Conservation (phyloP, 768 basidiomycete genomes). For the Tricholoma flavovirens region DNA sequence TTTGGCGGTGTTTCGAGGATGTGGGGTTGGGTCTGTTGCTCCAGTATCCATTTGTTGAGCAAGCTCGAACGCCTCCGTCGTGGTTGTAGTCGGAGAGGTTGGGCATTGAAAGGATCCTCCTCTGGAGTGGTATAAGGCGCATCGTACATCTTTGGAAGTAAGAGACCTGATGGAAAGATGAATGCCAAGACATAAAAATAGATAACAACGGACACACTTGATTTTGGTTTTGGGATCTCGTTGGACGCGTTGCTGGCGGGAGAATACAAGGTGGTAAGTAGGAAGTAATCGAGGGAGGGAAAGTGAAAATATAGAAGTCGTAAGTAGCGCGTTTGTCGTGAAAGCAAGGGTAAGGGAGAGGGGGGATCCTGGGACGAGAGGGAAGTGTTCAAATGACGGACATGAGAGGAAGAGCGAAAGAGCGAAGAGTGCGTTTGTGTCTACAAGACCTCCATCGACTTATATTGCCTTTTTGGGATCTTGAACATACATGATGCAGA, state of each 20-base stretch:
- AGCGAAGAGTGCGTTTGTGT: conserved; percentile 24
- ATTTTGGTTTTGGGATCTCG: not conserved
- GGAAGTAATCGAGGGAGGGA: not conserved
- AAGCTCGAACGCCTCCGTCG: conserved; percentile 43
- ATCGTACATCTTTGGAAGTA: conserved; percentile 27
- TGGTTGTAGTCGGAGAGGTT: conserved; percentile 27
- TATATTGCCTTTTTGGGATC: conserved; percentile 25
- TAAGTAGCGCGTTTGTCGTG: conserved; percentile 2
- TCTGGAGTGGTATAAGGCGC: conserved; percentile 44
- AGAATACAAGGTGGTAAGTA: not conserved
- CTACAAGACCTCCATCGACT: conserved; percentile 8
- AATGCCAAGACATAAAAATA: conserved; percentile 2
- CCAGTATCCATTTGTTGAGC: conserved; percentile 49
- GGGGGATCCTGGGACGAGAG: conserved; percentile 1
- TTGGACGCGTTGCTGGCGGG: conserved; percentile 1
- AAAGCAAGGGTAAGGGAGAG: conserved; percentile 6
- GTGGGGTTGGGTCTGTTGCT: conserved; percentile 32
- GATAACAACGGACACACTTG: conserved; percentile 1
- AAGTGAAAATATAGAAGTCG: conserved; percentile 7
- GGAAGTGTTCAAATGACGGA: conserved; percentile 9
- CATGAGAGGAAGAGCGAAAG: conserved; percentile 13
- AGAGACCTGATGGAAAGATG: not conserved
- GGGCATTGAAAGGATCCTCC: conserved; percentile 45
- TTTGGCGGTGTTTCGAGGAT: conserved; percentile 12
- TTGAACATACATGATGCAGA: conserved; percentile 21